A percentile compares a stretch with the other conserved stretches of the same genome.
Evolutionary conservation across 495 filamentous ascomycete genomes (phyloP).

Genomic region (Platismatia glauca): DNA sequence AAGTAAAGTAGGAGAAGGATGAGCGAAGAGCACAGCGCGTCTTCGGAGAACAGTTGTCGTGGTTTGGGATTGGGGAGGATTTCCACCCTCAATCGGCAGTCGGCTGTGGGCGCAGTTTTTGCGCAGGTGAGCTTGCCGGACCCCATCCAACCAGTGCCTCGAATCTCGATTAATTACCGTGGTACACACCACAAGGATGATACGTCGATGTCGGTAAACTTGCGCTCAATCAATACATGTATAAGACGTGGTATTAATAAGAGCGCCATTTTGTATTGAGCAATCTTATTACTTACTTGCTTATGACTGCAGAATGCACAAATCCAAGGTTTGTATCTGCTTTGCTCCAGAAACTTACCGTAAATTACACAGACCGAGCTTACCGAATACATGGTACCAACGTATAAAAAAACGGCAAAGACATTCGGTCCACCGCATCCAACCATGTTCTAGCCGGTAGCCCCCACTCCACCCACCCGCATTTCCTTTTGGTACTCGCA

Average conservation of each 20-base stretch:
- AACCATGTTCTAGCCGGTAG: neutral
- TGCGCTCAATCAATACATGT: too few relatives aligned
- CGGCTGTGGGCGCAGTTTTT: neutral
- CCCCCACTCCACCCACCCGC: constrained; percentile 6
- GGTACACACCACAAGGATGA: too few relatives aligned
- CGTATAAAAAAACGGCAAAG: neutral
- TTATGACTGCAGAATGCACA: too few relatives aligned
- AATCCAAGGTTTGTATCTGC: too few relatives aligned
- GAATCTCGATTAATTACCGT: neutral
- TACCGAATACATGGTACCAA: too few relatives aligned
- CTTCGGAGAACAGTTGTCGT: neutral
- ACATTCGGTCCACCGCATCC: neutral
- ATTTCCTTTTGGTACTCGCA: neutral
- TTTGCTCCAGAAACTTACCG: too few relatives aligned
- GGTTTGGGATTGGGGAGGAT: neutral
- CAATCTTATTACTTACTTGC: too few relatives aligned
- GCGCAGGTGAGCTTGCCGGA: constrained; percentile 2
- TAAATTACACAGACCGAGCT: too few relatives aligned
- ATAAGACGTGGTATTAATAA: too few relatives aligned
- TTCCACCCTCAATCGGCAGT: constrained; percentile 7
- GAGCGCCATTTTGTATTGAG: too few relatives aligned
- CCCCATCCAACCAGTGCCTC: neutral
- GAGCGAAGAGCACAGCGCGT: constrained; percentile 16
- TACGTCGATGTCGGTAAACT: too few relatives aligned
- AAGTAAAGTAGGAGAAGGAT: constrained; percentile 14